Conservation (phyloP, 345 rosid species). For the Eucalyptus urophylla region DNA sequence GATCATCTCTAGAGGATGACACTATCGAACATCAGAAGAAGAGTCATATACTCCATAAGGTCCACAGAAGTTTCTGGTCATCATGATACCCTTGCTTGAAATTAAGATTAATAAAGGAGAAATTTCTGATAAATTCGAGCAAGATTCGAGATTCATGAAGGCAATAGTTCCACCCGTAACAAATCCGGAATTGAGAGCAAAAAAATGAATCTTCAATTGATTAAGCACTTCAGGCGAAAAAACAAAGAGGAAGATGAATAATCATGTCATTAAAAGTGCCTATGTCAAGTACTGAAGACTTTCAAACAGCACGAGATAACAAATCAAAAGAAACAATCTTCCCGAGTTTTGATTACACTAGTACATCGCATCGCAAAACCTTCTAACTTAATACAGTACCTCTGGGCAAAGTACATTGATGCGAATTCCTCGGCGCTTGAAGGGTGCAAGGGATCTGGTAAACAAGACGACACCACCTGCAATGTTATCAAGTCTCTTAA, state of each 20-base stretch:
- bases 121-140: not conserved
- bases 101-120: not conserved
- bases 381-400: slow-evolving; percentile 19
- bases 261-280: not conserved
- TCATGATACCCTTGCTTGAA: not conserved
- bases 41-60: not conserved
- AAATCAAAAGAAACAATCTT: not conserved
- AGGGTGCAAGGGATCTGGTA: slow-evolving; percentile 63
- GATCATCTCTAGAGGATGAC: not conserved
- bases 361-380: not conserved
- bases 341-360: not conserved
- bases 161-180: not conserved
- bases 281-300: not conserved
- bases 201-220: not conserved
- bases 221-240: not conserved
- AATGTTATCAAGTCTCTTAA: not conserved
- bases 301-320: not conserved
- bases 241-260: not conserved
- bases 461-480: slow-evolving; percentile 79
- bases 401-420: slow-evolving; percentile 98
- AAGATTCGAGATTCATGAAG: not conserved
- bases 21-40: not conserved
- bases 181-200: not conserved
- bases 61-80: not conserved
- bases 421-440: slow-evolving; percentile 63